Base-by-base conservation (phyloP, 345 rosid genomes). In the Litchi chinensis region DNA sequence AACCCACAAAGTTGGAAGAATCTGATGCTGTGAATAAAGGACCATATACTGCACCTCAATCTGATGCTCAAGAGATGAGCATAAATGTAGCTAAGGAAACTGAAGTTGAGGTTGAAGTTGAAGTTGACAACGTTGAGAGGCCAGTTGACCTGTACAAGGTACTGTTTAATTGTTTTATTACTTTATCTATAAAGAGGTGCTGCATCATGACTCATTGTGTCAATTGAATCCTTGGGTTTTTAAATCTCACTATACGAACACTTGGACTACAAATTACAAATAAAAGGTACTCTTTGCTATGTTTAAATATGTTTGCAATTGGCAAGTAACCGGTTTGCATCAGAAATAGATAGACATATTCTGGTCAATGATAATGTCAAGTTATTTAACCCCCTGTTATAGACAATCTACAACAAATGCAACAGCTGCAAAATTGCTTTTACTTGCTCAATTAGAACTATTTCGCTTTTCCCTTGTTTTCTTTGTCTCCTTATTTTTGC, bases 131-230 rank as follows among this genome's bases (percentile, higher is more conserved):
- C 84, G 88, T 96, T 39, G 98, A 92, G 87, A 90, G 95, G 85
- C 98, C 97, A 16, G 97, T 96, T 81, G 99, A 96, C 89, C 95
- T 96, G 9, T 96, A 94, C 83, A 94, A 96, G 98, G 99, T 93
- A 88, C 63, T 70, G n/a, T 65, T 65, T 76, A 21, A 54, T 69
- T 75, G 66, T 73, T 68, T 48, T 43, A 10, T 43, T 43, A 41
- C 19, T 54, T 68, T 26, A 70, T 56, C 43, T 22, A 2, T 62
- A 46, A 68, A n/a, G 24, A 40, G 39, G 16, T 65, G 52, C 71
- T 32, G 24, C 37, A 22, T 44, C 41, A 22, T 60, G 60, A 43
- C 37, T 11, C 28, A 68, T 43, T 44, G 19, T 1, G 13, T 74
- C 54, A 40, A 66, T 74, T 60, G 39, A 22, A 74, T 19, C 40